Conservation (phyloP, 768 basidiomycete genomes). For the Phlebiopsis flavidoalba region DNA sequence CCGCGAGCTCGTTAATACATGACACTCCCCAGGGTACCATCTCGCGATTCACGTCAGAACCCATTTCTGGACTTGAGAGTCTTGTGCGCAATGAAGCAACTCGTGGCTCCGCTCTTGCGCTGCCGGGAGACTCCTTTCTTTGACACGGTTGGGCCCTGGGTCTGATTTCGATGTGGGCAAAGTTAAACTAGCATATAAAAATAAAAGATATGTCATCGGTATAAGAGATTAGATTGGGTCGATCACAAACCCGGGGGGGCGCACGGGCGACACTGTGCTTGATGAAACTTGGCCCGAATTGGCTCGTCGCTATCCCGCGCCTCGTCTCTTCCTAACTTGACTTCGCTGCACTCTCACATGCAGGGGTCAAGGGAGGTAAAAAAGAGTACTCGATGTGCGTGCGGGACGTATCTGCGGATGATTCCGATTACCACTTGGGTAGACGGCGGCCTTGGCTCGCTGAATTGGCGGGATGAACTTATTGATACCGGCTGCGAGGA, state of each 20-base stretch:
- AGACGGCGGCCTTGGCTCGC: background rate
- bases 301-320: background rate
- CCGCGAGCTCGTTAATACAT: slow-evolving; percentile 46
- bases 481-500: background rate
- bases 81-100: slow-evolving; percentile 29
- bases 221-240: too few relatives aligned
- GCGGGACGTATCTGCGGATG: background rate
- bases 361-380: background rate
- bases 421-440: background rate
- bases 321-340: background rate
- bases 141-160: background rate
- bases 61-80: slow-evolving; percentile 19
- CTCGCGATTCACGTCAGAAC: slow-evolving; percentile 25
- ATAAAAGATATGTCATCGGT: background rate
- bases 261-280: background rate
- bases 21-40: slow-evolving; percentile 40
- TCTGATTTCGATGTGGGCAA: background rate
- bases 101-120: background rate
- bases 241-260: too few relatives aligned
- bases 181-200: background rate
- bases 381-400: background rate
- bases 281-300: background rate
- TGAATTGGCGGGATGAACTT: too few relatives aligned
- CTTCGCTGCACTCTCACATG: background rate
- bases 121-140: background rate